A percentile compares a stretch with the other conserved stretches of the same genome.
phyloP scores from a whole-genome alignment of 768 basidiomycete species.

The Daedaleopsis sinensis region DNA sequence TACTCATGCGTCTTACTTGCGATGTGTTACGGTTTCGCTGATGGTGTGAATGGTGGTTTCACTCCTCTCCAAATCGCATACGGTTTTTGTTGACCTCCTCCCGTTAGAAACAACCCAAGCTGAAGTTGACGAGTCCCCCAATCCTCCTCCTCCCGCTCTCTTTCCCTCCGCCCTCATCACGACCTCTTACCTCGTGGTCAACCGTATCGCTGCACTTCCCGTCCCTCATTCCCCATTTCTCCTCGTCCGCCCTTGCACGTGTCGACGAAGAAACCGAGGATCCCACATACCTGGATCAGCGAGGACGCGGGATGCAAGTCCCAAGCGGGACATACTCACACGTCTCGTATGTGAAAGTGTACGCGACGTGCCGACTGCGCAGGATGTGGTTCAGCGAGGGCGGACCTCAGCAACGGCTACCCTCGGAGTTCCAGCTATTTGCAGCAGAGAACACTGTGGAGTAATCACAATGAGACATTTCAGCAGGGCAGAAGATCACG shows the following conservation, averaged over 20 bases:
- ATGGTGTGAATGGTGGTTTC: not conserved
- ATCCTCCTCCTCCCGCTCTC: slow-evolving; percentile 72
- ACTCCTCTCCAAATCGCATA: not conserved
- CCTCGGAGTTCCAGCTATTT: slow-evolving; percentile 82
- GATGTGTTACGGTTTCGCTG: not conserved
- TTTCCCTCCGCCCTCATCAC: slow-evolving; percentile 59
- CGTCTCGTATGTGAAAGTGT: slow-evolving; percentile 73
- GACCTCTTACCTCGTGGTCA: slow-evolving; percentile 68
- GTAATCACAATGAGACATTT: too few relatives aligned
- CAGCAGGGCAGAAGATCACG: too few relatives aligned
- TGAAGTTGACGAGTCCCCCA: slow-evolving; percentile 51
- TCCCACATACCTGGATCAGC: slow-evolving; percentile 9
- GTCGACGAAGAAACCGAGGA: slow-evolving; percentile 24
- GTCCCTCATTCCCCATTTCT: slow-evolving; percentile 61
- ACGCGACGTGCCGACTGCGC: slow-evolving; percentile 76
- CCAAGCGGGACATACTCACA: slow-evolving; percentile 66
- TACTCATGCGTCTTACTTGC: not conserved
- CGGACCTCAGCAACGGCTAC: slow-evolving; percentile 52
- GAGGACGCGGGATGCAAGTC: slow-evolving; percentile 25
- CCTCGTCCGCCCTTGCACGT: slow-evolving; percentile 44
- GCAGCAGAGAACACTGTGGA: slow-evolving; percentile 2
- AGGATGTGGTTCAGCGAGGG: slow-evolving; percentile 76
- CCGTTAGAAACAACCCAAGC: slow-evolving; percentile 54
- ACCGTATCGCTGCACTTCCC: slow-evolving; percentile 66
- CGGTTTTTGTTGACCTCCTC: not conserved